Conservation (phyloP, 1,284 basidiomycete genomes). For the Erythrobasidium hasegawianum region DNA sequence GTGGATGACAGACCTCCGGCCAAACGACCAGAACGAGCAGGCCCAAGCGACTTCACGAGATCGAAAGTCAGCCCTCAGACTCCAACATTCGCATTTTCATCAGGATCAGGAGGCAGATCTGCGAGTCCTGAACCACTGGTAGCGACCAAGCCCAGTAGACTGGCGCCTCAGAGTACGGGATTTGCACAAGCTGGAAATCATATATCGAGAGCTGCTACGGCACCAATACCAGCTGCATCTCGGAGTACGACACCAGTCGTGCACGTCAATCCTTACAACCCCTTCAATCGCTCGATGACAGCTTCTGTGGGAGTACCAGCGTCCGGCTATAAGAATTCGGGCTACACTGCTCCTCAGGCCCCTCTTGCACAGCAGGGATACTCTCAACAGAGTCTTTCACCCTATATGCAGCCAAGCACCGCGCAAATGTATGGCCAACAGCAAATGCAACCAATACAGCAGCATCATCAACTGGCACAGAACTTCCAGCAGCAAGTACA, state of each 20-base stretch:
- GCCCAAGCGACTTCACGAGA: not conserved
- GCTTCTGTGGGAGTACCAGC: constrained; percentile 19
- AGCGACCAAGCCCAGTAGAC: not conserved
- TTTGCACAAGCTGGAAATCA: not conserved
- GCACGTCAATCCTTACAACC: constrained; percentile 5
- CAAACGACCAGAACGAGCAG: not conserved
- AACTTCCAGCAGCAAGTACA: not conserved
- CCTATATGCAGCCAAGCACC: too few relatives aligned
- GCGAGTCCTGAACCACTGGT: not conserved
- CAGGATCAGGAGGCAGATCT: not conserved
- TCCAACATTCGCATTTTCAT: constrained; percentile 19
- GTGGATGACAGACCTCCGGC: not conserved
- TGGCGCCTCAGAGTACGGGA: not conserved
- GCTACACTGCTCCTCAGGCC: too few relatives aligned
- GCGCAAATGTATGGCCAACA: too few relatives aligned
- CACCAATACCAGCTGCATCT: constrained; percentile 15
- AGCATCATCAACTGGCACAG: not conserved
- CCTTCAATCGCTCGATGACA: constrained; percentile 29
- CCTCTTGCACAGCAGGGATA: too few relatives aligned
- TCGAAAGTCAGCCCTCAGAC: not conserved
- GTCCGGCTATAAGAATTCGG: too few relatives aligned
- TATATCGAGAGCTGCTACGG: constrained; percentile 17
- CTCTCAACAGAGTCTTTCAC: too few relatives aligned
- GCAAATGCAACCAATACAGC: too few relatives aligned
- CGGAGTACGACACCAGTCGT: not conserved